Evolutionary conservation across 805 yeast species (phyloP).

Genomic region (Candida ponderosae): DNA sequence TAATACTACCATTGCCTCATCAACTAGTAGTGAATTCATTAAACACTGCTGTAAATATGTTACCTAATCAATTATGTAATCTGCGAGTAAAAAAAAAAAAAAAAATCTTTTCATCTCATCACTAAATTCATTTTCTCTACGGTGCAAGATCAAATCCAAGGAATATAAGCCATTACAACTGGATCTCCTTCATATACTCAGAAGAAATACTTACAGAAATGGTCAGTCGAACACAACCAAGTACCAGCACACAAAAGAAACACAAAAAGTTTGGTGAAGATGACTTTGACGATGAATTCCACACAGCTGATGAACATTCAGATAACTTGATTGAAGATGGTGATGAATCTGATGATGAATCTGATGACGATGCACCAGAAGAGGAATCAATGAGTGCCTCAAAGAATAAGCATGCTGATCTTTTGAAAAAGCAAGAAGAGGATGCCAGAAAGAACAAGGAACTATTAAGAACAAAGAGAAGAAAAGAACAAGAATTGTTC

Average conservation of each 20-base stretch:
- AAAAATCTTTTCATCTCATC: too few relatives aligned
- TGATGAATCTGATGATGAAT: conserved; percentile 19
- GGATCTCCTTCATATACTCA: too few relatives aligned
- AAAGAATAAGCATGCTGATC: conserved; percentile 15
- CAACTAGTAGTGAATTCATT: too few relatives aligned
- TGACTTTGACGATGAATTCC: conserved; percentile 9
- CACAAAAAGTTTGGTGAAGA: conserved; percentile 19
- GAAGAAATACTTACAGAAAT: too few relatives aligned
- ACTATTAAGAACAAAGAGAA: conserved; percentile 20
- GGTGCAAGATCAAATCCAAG: too few relatives aligned
- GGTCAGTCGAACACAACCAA: too few relatives aligned
- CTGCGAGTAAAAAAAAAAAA: too few relatives aligned
- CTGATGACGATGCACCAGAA: conserved; percentile 44
- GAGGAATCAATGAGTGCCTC: conserved; percentile 31
- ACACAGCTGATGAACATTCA: conserved; percentile 13
- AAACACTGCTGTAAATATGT: too few relatives aligned
- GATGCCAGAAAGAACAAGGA: conserved; percentile 15
- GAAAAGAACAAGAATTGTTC: conserved; percentile 15
- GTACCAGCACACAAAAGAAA: neutral
- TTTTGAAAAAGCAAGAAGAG: conserved; percentile 20
- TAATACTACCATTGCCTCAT: too few relatives aligned
- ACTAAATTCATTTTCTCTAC: too few relatives aligned
- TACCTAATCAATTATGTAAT: too few relatives aligned
- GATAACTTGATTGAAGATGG: conserved; percentile 6
- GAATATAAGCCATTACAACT: too few relatives aligned